Evolutionary conservation across 352 stramenopile species (phyloP), one percentile per base, ranked within the genome.

Genomic region (Peronospora farinosa): DNA sequence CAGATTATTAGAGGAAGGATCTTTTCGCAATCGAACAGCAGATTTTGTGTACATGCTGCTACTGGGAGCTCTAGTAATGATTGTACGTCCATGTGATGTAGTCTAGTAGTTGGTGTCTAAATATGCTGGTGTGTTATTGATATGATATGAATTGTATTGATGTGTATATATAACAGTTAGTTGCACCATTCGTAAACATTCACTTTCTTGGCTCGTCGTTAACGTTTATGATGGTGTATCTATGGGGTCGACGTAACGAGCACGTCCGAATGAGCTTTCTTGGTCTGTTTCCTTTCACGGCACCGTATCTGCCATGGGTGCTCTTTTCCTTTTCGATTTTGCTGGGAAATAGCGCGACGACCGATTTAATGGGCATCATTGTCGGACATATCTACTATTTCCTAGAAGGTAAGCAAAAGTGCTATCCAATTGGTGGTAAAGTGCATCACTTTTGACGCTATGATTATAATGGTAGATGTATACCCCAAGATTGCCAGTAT

Each of bases 181-280:
- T 98, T 9, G 95, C 96, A 35, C 93, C 95, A 10, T 98, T 98
- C 58, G 79, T 98, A 15, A 94, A 82, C 60, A 96, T 99, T 32
- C 92, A 97, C 52, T 99, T 99, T 69, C 74, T 99, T 7, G 96
- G 96, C 13, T 97, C 87, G 57, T 97, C 96, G 12, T 74, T 99
- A 19, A 98, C 96, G n/a, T 99, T 99, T 64, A 99, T 99, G 96
- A 99, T 99, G 96, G 87, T 98, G 5, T 99, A 99, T 72, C 72
- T 99, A 17, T 99, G 96, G 96, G 95, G 95, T 27, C 70, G 95
- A 51, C 75, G 86, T 30, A 98, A 98, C 54, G 84, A 95, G 59
- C 84, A 98, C 74, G 91, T 98, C 43, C 82, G 91, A 55, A 98
- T 99, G 95, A 97, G 77, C 45, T 98, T 99, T 54, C 70, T 99